Percentiles rank a stretch among this genome's conserved stretches.
Evolutionary conservation across 345 rosid genomes (phyloP).

Genomic region (Corchorus olitorius): DNA sequence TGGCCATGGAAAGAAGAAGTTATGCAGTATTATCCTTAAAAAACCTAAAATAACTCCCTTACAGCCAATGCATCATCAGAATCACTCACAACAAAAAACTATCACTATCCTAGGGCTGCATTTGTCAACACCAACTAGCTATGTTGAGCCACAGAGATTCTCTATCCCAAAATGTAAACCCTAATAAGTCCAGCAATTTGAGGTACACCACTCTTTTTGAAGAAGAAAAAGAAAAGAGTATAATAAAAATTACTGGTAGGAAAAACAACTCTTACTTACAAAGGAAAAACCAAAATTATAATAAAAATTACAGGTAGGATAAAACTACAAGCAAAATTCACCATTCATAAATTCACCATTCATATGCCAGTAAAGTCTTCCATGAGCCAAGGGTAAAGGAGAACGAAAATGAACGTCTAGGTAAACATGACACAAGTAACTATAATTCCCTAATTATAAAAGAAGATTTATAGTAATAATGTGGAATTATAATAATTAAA

Average conservation of each 20-base stretch:
- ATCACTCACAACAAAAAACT: background rate
- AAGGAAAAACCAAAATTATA: background rate
- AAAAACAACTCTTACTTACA: background rate
- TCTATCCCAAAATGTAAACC: background rate
- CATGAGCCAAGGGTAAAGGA: background rate
- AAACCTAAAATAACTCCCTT: background rate
- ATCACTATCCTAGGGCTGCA: conserved; percentile 6
- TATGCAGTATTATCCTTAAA: background rate
- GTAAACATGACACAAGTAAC: background rate
- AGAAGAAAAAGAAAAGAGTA: background rate
- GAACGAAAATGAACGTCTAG: background rate
- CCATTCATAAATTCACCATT: background rate
- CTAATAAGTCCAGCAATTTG: background rate
- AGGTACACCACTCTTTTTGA: background rate
- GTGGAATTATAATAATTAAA: background rate
- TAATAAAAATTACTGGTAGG: background rate
- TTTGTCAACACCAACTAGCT: conserved; percentile 13
- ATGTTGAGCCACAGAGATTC: background rate
- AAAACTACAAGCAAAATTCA: background rate
- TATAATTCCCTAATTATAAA: background rate
- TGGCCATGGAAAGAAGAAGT: background rate
- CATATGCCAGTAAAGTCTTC: background rate
- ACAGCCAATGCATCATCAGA: background rate
- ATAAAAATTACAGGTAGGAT: background rate
- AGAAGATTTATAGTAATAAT: background rate